phyloP scores from a whole-genome alignment of 257 asterid species.

The Penstemon eatonii region DNA sequence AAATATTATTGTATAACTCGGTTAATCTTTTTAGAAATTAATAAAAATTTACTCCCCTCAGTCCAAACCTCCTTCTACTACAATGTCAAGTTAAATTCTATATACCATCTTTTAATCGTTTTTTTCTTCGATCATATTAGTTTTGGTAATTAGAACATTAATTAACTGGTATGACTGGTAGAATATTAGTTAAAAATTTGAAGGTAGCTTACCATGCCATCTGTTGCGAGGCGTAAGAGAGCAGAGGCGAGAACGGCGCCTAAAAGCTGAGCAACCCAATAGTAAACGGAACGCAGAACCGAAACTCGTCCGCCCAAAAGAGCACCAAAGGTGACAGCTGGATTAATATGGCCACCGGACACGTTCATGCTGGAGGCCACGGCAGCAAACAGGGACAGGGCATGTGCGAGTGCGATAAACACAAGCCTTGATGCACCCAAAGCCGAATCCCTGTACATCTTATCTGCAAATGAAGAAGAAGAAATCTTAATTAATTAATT shows the following conservation, averaged over 20 bases:
- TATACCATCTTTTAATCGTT: too few species aligned
- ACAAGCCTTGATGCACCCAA: slow-evolving; percentile 58
- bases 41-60: too few species aligned
- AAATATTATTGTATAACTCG: too few species aligned
- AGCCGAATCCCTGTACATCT: slow-evolving; percentile 51
- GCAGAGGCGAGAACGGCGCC: slow-evolving; percentile 78
- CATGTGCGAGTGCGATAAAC: slow-evolving; percentile 73
- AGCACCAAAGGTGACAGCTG: slow-evolving; percentile 90
- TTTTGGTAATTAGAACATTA: too few species aligned
- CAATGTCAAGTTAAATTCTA: too few species aligned
- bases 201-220: slow-evolving; percentile 53
- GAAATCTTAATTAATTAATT: too few species aligned
- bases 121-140: too few species aligned
- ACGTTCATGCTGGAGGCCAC: slow-evolving; percentile 87
- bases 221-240: slow-evolving; percentile 59
- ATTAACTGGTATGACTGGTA: too few species aligned
- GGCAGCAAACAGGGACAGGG: slow-evolving; percentile 67
- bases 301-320: slow-evolving; percentile 86
- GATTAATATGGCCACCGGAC: slow-evolving; percentile 91
- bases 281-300: slow-evolving; percentile 68
- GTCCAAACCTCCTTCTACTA: too few species aligned
- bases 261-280: slow-evolving; percentile 90
- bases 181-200: too few species aligned
- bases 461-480: slow-evolving; percentile 36
- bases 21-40: too few species aligned